Conservation (phyloP, 768 basidiomycete genomes). For the Naematelia encephala region DNA sequence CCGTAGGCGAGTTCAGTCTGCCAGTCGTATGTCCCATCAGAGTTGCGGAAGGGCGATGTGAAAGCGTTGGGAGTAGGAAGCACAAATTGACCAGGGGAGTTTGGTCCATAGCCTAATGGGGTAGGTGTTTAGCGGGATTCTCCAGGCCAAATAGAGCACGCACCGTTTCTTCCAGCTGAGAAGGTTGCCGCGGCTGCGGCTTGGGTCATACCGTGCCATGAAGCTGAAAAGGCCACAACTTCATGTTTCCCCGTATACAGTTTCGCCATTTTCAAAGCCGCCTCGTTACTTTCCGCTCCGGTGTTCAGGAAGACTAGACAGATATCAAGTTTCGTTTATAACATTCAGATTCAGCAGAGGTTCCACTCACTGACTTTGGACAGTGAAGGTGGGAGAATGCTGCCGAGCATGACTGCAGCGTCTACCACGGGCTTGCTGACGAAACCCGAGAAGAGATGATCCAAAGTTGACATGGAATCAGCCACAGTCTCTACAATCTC, state of each 20-base stretch:
- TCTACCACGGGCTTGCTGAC: conserved; percentile 28
- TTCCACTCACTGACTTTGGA: neutral
- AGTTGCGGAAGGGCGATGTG: conserved; percentile 26
- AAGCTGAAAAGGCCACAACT: conserved; percentile 26
- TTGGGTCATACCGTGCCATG: conserved; percentile 22
- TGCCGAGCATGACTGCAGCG: conserved; percentile 17
- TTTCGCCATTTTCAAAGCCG: conserved; percentile 37
- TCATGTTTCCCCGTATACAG: conserved; percentile 35
- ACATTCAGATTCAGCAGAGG: neutral
- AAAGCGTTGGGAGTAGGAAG: conserved; percentile 28
- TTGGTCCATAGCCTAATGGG: conserved; percentile 23
- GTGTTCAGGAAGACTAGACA: conserved; percentile 33
- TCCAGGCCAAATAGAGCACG: neutral
- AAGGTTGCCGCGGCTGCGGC: conserved; percentile 26
- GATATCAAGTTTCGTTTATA: neutral
- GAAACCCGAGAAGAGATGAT: conserved; percentile 37
- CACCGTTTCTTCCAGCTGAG: conserved; percentile 8
- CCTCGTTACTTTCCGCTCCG: conserved; percentile 30
- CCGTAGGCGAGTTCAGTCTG: conserved; percentile 34
- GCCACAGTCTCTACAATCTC: conserved; percentile 24
- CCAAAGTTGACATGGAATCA: conserved; percentile 18
- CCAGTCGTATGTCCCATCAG: conserved; percentile 37
- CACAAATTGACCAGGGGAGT: conserved; percentile 15
- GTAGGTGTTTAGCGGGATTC: no score
- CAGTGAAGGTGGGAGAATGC: conserved; percentile 21